phyloP scores from a whole-genome alignment of 2,329 filamentous ascomycete species.

The Pezicula rhizophila region DNA sequence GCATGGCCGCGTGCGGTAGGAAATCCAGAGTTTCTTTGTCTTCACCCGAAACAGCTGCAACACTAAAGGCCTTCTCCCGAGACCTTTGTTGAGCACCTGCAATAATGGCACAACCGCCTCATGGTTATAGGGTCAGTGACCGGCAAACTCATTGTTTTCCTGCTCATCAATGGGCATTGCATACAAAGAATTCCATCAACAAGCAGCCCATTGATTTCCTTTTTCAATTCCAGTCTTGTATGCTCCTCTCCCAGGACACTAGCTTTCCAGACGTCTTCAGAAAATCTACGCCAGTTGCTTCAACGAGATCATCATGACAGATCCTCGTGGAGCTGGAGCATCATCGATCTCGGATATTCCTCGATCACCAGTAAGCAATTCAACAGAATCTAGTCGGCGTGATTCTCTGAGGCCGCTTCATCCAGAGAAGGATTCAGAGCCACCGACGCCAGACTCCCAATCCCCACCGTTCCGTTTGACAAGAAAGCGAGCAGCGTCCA shows the following conservation, averaged over 20 bases:
- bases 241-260: background rate
- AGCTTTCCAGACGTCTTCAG: constrained; percentile 6
- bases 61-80: constrained; percentile 25
- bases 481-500: constrained; percentile 26
- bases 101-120: constrained; percentile 23
- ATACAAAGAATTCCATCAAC: constrained; percentile 25
- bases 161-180: constrained; percentile 22
- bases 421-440: constrained; percentile 18
- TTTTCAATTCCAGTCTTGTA: no score
- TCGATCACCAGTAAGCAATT: constrained; percentile 22
- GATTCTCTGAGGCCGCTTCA: constrained; percentile 18
- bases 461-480: constrained; percentile 22
- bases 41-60: constrained; percentile 12
- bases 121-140: constrained; percentile 17
- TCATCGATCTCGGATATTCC: constrained; percentile 13
- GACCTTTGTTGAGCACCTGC: constrained; percentile 25
- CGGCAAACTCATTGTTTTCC: constrained; percentile 27
- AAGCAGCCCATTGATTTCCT: constrained; percentile 25
- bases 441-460: constrained; percentile 16
- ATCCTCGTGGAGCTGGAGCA: constrained; percentile 10
- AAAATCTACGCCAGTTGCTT: constrained; percentile 1
- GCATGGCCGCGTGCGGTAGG: constrained; percentile 1
- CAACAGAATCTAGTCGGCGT: constrained; percentile 22
- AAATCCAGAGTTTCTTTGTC: constrained; percentile 3
- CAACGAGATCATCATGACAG: constrained; percentile 18